Evolutionary conservation across 495 filamentous ascomycete species (phyloP).

Genomic region (Neurospora tetraspora): DNA sequence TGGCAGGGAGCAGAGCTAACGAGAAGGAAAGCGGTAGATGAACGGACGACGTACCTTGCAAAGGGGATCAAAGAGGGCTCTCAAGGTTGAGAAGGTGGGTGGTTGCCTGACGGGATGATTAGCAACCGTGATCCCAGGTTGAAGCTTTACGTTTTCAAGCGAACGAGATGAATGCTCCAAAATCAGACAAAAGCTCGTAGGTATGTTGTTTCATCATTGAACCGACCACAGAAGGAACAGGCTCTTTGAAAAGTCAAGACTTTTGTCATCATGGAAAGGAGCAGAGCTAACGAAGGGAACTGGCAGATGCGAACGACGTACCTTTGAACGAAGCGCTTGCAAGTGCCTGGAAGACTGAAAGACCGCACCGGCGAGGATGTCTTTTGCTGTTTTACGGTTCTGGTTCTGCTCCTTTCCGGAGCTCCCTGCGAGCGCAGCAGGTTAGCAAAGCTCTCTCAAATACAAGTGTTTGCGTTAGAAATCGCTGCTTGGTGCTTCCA

Average conservation of each 20-base stretch:
- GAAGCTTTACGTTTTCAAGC: background rate
- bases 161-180: background rate
- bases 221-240: background rate
- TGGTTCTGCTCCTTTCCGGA: background rate
- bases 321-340: background rate
- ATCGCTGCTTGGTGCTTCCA: background rate
- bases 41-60: background rate
- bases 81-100: background rate
- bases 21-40: background rate
- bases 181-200: background rate
- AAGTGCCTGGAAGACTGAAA: background rate
- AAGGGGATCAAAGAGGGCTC: background rate
- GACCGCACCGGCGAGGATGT: background rate
- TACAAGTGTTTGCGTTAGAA: background rate
- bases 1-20: background rate
- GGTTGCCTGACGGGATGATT: background rate
- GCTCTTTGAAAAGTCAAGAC: background rate
- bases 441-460: background rate
- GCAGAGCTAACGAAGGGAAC: background rate
- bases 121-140: background rate
- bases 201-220: background rate
- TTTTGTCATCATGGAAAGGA: background rate
- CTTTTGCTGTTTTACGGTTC: background rate
- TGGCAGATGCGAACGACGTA: background rate
- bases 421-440: background rate